Evolutionary conservation across 768 basidiomycete genomes (phyloP).

Genomic region (Psilocybe azurescens): DNA sequence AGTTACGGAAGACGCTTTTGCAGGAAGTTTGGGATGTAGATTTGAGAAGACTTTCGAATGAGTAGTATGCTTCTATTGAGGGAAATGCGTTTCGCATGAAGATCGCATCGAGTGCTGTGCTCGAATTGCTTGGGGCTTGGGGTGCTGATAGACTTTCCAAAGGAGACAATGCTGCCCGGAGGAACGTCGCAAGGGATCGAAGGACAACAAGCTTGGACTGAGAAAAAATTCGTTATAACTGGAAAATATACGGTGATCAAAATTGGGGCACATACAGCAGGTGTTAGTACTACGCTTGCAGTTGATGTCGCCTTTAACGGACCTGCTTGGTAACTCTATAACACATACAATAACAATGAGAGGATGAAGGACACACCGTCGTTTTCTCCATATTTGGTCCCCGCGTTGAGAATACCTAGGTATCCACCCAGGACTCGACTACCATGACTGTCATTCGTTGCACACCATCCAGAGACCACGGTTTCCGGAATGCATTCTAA

Average conservation of each 20-base stretch:
- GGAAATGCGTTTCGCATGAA: slow-evolving; percentile 68
- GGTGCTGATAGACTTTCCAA: slow-evolving; percentile 20
- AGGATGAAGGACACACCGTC: slow-evolving; percentile 48
- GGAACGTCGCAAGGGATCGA: slow-evolving; percentile 72
- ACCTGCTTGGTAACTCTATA: slow-evolving; percentile 29
- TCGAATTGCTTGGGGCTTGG: not conserved
- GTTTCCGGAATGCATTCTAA: slow-evolving; percentile 71
- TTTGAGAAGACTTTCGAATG: slow-evolving; percentile 55
- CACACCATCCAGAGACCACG: slow-evolving; percentile 73
- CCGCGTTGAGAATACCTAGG: slow-evolving; percentile 76
- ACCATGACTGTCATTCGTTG: slow-evolving; percentile 55
- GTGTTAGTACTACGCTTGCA: slow-evolving; percentile 67
- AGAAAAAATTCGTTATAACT: not conserved
- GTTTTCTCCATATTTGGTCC: slow-evolving; percentile 62
- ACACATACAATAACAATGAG: not conserved
- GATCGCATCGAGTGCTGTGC: slow-evolving; percentile 53
- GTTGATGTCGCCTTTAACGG: slow-evolving; percentile 59
- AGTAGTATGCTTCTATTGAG: slow-evolving; percentile 51
- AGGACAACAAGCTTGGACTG: slow-evolving; percentile 84
- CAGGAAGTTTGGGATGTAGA: slow-evolving; percentile 24
- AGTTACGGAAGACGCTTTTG: slow-evolving; percentile 22
- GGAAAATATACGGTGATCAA: not conserved
- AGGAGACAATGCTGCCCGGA: slow-evolving; percentile 50
- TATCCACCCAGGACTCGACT: slow-evolving; percentile 78
- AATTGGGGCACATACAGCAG: slow-evolving; percentile 49